Evolutionary conservation across 202 grass and related monocot genomes (phyloP).

Genomic region (Dendrocalamus latiflorus): DNA sequence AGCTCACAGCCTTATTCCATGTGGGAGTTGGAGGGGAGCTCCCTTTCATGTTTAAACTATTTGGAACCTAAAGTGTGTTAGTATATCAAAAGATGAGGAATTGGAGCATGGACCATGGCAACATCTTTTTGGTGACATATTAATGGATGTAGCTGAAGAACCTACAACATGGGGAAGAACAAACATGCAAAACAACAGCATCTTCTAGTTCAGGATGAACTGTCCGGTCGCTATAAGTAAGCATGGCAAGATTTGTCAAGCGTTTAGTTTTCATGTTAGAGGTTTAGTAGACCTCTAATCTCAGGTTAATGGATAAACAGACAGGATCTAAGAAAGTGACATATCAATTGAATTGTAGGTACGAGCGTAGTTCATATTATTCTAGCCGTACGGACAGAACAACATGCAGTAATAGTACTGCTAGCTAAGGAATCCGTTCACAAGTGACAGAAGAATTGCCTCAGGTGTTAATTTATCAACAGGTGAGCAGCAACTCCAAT

Average conservation of each 20-base stretch:
- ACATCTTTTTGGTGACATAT: constrained; percentile 3
- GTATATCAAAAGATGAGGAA: constrained; percentile 6
- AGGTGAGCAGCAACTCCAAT: constrained; percentile 25
- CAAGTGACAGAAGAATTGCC: constrained; percentile 34
- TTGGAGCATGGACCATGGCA: constrained; percentile 10
- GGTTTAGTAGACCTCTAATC: constrained; percentile 7
- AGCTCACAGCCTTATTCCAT: constrained; percentile 16
- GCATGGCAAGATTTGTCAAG: neutral
- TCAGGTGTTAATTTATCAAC: constrained; percentile 26
- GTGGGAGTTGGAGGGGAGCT: constrained; percentile 16
- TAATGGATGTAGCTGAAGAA: constrained; percentile 23
- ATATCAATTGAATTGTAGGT: constrained; percentile 11
- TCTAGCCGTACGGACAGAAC: constrained; percentile 8
- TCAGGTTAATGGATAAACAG: constrained; percentile 8
- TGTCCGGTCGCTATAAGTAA: constrained; percentile 6
- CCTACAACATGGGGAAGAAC: constrained; percentile 20
- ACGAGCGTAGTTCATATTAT: constrained; percentile 2
- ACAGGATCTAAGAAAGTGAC: neutral
- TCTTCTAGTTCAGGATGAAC: constrained; percentile 3
- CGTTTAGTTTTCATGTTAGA: neutral
- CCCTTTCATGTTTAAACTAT: constrained; percentile 23
- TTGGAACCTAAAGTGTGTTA: neutral
- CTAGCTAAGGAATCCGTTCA: constrained; percentile 28
- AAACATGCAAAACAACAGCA: constrained; percentile 16
- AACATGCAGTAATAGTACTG: neutral